phyloP scores from a whole-genome alignment of 352 stramenopile species.

The Phytophthora tentaculata region DNA sequence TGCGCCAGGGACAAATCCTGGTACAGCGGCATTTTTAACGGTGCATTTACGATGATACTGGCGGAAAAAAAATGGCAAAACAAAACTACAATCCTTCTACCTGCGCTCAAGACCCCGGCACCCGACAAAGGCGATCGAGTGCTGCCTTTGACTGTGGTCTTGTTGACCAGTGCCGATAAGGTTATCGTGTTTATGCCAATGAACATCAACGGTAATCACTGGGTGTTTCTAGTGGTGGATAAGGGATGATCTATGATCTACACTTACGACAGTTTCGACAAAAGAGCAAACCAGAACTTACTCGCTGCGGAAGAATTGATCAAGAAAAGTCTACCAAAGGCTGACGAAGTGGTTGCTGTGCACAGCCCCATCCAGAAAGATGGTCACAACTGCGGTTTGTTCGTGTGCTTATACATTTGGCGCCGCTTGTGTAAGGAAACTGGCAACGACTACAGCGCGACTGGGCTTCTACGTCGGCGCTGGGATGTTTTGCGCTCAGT shows the following conservation, averaged over 20 bases:
- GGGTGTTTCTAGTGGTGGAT: slow-evolving; percentile 6
- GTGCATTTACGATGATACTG: too few relatives aligned
- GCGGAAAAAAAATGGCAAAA: too few relatives aligned
- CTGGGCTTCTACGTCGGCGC: background rate
- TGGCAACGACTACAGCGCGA: background rate
- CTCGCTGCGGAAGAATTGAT: background rate
- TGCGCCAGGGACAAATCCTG: too few relatives aligned
- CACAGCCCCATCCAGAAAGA: slow-evolving; percentile 1
- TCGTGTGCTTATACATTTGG: background rate
- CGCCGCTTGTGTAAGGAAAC: background rate
- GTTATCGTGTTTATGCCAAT: slow-evolving; percentile 13
- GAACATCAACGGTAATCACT: slow-evolving; percentile 14
- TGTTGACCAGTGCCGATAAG: background rate
- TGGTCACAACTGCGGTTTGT: background rate
- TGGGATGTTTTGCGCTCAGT: background rate
- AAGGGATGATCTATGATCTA: background rate
- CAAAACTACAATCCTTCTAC: background rate
- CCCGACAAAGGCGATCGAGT: background rate
- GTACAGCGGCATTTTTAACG: too few relatives aligned
- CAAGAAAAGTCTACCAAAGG: background rate
- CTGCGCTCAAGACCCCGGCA: background rate
- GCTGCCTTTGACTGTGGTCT: background rate
- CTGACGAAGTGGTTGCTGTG: too few relatives aligned
- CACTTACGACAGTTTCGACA: slow-evolving; percentile 16
- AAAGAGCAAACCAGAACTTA: slow-evolving; percentile 3